A percentile compares a stretch with the other conserved stretches of the same genome.
Evolutionary conservation across 2,329 filamentous ascomycete species (phyloP).

Genomic region (Diaporthe sp.): DNA sequence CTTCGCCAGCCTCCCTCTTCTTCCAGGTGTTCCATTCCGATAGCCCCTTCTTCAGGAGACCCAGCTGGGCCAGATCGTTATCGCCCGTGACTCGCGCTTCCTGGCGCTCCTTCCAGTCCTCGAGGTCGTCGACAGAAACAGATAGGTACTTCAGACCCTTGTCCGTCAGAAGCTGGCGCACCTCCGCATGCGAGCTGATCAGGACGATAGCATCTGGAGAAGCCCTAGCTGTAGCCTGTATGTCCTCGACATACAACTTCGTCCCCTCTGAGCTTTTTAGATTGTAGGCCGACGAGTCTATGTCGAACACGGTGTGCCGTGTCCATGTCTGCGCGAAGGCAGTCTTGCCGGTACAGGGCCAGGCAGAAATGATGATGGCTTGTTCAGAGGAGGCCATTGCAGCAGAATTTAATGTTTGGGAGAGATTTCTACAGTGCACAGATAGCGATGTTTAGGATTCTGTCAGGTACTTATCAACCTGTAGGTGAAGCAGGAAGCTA

Average conservation of each 20-base stretch:
- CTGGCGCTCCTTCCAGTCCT: constrained; percentile 14
- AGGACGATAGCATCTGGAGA: not conserved
- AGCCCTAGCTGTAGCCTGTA: not conserved
- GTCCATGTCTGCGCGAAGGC: not conserved
- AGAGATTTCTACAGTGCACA: no score
- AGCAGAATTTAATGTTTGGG: no score
- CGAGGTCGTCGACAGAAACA: constrained; percentile 6
- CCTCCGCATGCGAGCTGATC: not conserved
- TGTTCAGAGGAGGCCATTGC: not conserved
- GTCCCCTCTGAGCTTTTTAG: not conserved
- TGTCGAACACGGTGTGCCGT: not conserved
- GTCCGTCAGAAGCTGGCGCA: not conserved
- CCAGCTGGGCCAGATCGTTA: not conserved
- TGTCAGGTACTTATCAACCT: not conserved
- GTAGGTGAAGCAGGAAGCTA: no score
- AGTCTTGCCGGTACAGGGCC: constrained; percentile 18
- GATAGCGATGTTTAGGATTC: no score
- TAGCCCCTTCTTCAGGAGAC: constrained; percentile 1
- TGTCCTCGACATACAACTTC: not conserved
- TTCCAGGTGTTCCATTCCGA: constrained; percentile 6
- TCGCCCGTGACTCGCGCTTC: not conserved
- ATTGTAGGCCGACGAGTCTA: constrained; percentile 9
- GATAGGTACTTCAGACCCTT: not conserved
- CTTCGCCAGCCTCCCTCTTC: not conserved
- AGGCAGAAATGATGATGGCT: constrained; percentile 15